Base-by-base conservation (phyloP, 2,329 filamentous ascomycete genomes). In the Sporothrix pallida region DNA sequence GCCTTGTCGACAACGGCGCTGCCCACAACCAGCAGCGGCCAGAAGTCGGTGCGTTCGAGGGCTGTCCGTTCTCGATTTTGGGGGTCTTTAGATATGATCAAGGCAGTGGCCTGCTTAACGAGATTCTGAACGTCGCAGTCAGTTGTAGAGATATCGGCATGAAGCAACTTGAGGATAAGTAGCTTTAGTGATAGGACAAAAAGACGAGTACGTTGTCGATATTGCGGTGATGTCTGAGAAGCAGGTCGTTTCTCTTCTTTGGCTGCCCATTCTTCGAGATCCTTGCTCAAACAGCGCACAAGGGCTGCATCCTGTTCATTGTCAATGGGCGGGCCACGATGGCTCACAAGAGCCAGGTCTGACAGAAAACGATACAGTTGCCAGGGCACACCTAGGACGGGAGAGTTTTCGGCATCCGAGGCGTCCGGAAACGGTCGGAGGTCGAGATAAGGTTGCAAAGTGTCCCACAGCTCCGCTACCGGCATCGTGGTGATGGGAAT, bases 21-120 rank as follows among this genome's bases (percentile, higher is more conserved):
- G 26, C 67, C 67, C 20, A 70, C 50, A 17, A 70, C 67, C 50
- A 70, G 50, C 13, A 70, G 67, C 23, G 67, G 67, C 67, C 67
- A 70, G 56, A 70, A 70, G 50, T 70, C 26, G n/a, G 50, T 70
- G 12, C 67, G 44, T 10, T 70, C 67, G 9, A 56, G 67, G 26
- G 56, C 67, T 2, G 50, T 26, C 7, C 31, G 31, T 37, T 37
- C 5, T 58, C 54, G 54, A 37, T 37, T 37, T 12, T 44, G 2
- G 13, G 37, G 9, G 4, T 65, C 62, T 10, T 65, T 65, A 1
- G 26, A 13, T 2, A n/a, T 10, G 50, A 70, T 50, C 2, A 70
- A 50, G 2, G 23, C 10, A 5, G 50, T 70, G 31, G 67, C 67
- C 23, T 70, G 50, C 13, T 7, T 4, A 17, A 70, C 67, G 23